Evolutionary conservation across 139 green algal genomes (phyloP), one percentile per base, ranked within the genome.

Genomic region (Diplosphaera chodatii): DNA sequence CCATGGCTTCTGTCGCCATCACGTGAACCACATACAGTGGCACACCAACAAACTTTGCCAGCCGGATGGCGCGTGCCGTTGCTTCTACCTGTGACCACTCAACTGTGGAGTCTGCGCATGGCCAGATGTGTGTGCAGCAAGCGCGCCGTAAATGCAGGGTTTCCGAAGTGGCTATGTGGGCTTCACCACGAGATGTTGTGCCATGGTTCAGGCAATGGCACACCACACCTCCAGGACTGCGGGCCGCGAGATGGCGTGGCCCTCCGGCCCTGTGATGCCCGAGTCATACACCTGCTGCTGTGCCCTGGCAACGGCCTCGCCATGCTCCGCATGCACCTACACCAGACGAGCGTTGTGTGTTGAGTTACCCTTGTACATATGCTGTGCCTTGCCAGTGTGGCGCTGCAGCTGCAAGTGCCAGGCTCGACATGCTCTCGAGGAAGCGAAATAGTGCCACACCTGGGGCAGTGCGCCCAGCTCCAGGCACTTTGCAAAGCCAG

Each of bases 11-110:
- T 0, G 76, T 81, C 78, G 86, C 92, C 91, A 97, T 98, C 15
- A 98, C 94, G 64, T 98, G 94, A 41, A 98, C 94, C 71, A 98
- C 90, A 67, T 98, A 98, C 68, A 98, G 82, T 23, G 94, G 94
- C 27, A 85, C 76, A 22, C 87, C 84, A 32, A 93, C 85, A 64
- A 95, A 85, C 32, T 79, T 65, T 0, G 94, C 93, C 70, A 98
- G 82, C 37, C 82, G 74, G 62, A 98, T 90, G 1, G 94, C 94
- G 0, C 94, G 62, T 0, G 64, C 82, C 1, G 94, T 98, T 3
- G 91, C 94, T 76, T 98, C 93, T 0, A 77, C 94, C 75, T 78
- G 66, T 37, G n/a, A n/a, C n/a, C n/a, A n/a, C n/a, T n/a, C n/a
- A n/a, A n/a, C n/a, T n/a, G n/a, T n/a, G n/a, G n/a, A n/a, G n/a